Evolutionary conservation across 2,329 filamentous ascomycete genomes (phyloP).

Genomic region (Colletotrichum scovillei): DNA sequence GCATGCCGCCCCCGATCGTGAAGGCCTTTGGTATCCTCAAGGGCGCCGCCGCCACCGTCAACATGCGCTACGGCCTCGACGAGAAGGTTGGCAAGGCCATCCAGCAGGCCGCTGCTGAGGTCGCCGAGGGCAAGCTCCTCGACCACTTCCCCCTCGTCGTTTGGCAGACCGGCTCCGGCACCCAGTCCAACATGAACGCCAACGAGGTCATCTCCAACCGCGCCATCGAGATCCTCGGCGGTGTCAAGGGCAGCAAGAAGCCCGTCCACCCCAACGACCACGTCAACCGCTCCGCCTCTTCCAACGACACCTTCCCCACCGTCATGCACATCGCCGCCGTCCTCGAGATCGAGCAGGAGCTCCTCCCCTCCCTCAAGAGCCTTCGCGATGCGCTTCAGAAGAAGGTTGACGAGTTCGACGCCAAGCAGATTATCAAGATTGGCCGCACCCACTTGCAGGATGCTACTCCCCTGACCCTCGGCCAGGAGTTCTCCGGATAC

Average conservation of each 20-base stretch:
- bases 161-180: constrained; percentile 99
- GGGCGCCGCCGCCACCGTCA: constrained; percentile 94
- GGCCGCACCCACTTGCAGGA: constrained; percentile 98
- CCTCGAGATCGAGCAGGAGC: constrained; percentile 86
- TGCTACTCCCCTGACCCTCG: constrained; percentile 93
- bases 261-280: constrained; percentile 99
- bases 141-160: constrained; percentile 99
- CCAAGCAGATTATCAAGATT: constrained; percentile 96
- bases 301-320: constrained; percentile 99
- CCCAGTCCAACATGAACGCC: constrained; percentile 99
- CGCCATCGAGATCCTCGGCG: constrained; percentile 96
- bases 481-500: constrained; percentile 98
- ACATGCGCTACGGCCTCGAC: constrained; percentile 88
- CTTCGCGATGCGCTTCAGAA: constrained; percentile 86
- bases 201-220: constrained; percentile 99
- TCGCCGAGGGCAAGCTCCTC: constrained; percentile 90
- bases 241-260: constrained; percentile 95
- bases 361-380: constrained; percentile 85
- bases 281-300: constrained; percentile 98
- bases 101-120: constrained; percentile 92
- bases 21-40: constrained; percentile 97
- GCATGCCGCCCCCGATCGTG: constrained; percentile 94
- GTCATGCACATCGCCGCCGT: constrained; percentile 99
- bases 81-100: constrained; percentile 89
- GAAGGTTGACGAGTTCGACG: constrained; percentile 89